These are phyloP conservation scores for Sugiyamaella castrensis DNA, from an alignment of 1,139 yeast species.

Conservation along the genomic window DNA sequence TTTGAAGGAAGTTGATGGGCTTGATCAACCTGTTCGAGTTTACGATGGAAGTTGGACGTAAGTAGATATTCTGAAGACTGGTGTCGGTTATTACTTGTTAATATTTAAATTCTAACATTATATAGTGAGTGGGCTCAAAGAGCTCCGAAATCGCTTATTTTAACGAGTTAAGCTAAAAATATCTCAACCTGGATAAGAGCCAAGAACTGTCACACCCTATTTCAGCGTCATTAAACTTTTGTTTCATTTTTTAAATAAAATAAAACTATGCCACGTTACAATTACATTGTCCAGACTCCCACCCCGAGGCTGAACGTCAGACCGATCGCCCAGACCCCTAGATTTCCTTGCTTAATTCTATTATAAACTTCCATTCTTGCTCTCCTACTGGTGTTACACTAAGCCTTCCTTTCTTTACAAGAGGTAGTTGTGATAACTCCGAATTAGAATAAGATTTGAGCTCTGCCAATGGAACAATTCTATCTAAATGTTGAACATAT, in stretches of 20 bases:
- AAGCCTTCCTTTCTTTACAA: conserved; percentile 47
- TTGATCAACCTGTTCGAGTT: conserved; percentile 52
- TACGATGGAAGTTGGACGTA: conserved; percentile 95
- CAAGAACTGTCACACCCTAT: no score
- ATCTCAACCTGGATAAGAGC: no score
- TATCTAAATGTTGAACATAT: conserved; percentile 42
- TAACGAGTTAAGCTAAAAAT: conserved; percentile 19
- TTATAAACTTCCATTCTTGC: conserved; percentile 42
- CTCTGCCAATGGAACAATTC: conserved; percentile 42
- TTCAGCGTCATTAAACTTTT: no score
- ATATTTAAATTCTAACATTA: conserved; percentile 21
- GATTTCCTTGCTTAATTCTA: conserved; percentile 33
- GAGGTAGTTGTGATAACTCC: conserved; percentile 41
- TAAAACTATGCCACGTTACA: background rate
- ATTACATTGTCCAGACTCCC: background rate
- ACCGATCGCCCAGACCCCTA: no score
- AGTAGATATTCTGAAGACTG: background rate
- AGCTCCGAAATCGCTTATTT: conserved; percentile 31
- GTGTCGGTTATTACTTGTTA: no score
- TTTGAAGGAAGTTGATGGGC: conserved; percentile 54
- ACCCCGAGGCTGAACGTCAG: no score
- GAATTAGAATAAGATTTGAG: conserved; percentile 33
- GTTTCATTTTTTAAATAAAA: no score
- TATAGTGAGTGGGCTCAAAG: conserved; percentile 41
- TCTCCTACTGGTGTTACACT: conserved; percentile 49